Evolutionary conservation across 371 early-diverging fungal genomes (phyloP), one percentile per base, ranked within the genome.

Genomic region (Mucor mucedo): DNA sequence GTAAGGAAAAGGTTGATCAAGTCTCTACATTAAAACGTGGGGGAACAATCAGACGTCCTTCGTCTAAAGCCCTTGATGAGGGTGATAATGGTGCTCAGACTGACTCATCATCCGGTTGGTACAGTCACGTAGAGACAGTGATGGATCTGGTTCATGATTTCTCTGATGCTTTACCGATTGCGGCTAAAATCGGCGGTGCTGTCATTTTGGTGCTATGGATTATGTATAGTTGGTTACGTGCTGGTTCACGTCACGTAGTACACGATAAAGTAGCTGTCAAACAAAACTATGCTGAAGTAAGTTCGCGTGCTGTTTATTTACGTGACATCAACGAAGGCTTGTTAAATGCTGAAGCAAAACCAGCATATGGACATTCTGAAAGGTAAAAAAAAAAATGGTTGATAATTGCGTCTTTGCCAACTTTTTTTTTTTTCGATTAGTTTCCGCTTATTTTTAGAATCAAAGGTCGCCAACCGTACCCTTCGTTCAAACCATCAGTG

Each of bases 241-340:
- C 66, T 49, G 52, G 40, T 45, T 60, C 76, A 52, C 73, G 55
- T 33, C 42, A 45, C 30, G 47, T 35, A 38, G 28, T 48, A 48
- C 49, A 48, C 27, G 35, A 35, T 35, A 47, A 21, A 6, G 2
- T 47, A 5, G 21, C n/a, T 21, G 47, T 16, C 6, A 7, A 32
- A 3, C 14, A 35, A n/a, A 44, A 44, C 16, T 38, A 32, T 9
- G 14, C 42, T 1, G 50, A 56, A 48, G 63, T 66, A 30, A 28
- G 39, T 3, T 73, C 75, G 14, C 74, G 86, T 21, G 82, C 86
- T 8, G 84, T 86, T 4, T 84, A 78, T 62, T 60, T 86, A 38
- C 72, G 73, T 16, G 86, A 86, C 50, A 54, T 86, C 41, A 77
- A 86, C 63, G 79, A 83, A 44, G 82, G 79, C 4, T 48, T 78